Evolutionary conservation across 768 basidiomycete species (phyloP).

Genomic region (Podaxis rugospora): DNA sequence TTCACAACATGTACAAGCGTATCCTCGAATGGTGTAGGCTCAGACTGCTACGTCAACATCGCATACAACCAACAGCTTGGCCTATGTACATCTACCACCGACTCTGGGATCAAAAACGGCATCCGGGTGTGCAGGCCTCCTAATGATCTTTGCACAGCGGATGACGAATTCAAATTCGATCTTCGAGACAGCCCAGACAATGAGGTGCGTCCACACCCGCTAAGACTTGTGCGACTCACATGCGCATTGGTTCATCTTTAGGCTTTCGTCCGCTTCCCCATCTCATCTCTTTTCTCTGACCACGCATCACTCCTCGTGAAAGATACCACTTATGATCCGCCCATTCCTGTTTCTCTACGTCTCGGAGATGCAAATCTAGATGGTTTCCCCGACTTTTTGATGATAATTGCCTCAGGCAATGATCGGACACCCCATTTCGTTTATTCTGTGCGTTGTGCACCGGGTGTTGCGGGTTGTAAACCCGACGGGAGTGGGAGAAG

Average conservation of each 20-base stretch:
- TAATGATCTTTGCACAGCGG: slow-evolving; percentile 76
- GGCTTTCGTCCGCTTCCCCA: slow-evolving; percentile 64
- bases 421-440: slow-evolving; percentile 56
- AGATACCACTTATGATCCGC: slow-evolving; percentile 60
- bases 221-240: too few species aligned
- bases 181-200: slow-evolving; percentile 47
- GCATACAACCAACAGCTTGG: slow-evolving; percentile 91
- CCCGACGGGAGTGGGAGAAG: slow-evolving; percentile 47
- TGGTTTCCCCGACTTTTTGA: slow-evolving; percentile 87
- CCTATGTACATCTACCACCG: slow-evolving; percentile 61
- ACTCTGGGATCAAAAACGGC: slow-evolving; percentile 44
- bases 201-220: slow-evolving; percentile 33
- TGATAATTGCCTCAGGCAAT: slow-evolving; percentile 42
- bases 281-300: slow-evolving; percentile 54
- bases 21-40: slow-evolving; percentile 62
- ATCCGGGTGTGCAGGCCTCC: slow-evolving; percentile 66
- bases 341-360: slow-evolving; percentile 73
- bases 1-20: slow-evolving; percentile 79
- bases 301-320: slow-evolving; percentile 60
- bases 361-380: slow-evolving; percentile 91
- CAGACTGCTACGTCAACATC: slow-evolving; percentile 80
- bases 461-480: slow-evolving; percentile 54
- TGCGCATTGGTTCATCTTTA: slow-evolving; percentile 20
- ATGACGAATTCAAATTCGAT: slow-evolving; percentile 78
- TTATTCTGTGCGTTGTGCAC: slow-evolving; percentile 57